Evolutionary conservation across 495 filamentous ascomycete genomes (phyloP).

Genomic region (Penicillium malachiteum): DNA sequence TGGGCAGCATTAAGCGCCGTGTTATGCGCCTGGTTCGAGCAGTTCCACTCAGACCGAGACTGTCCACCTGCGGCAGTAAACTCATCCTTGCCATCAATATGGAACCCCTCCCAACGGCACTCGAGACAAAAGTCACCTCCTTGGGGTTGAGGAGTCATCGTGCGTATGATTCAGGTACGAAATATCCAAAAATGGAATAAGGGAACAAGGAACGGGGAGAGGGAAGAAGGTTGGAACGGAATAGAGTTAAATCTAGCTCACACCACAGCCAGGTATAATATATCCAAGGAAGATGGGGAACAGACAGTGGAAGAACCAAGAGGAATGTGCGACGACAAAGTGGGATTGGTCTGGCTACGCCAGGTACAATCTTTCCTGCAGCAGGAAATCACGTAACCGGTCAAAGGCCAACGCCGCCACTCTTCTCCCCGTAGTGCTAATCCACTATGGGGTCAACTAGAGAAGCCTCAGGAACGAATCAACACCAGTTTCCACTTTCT

Average conservation of each 20-base stretch:
- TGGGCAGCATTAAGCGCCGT: conserved; percentile 14
- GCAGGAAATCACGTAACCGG: conserved; percentile 11
- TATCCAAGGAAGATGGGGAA: not conserved
- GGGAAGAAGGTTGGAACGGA: not conserved
- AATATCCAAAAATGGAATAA: not conserved
- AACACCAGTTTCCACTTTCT: not conserved
- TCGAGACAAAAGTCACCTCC: conserved; percentile 43
- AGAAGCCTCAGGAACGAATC: not conserved
- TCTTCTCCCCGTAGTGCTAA: not conserved
- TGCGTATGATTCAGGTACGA: conserved; percentile 18
- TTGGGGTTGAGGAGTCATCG: conserved; percentile 38
- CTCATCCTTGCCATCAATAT: conserved; percentile 35
- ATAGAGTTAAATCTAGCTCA: not conserved
- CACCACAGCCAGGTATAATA: not conserved
- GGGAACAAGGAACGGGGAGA: not conserved
- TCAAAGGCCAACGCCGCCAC: not conserved
- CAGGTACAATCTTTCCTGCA: conserved; percentile 2
- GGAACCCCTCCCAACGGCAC: conserved; percentile 44
- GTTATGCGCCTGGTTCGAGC: conserved; percentile 31
- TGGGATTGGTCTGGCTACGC: conserved; percentile 3
- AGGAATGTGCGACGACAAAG: conserved; percentile 15
- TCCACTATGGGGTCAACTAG: not conserved
- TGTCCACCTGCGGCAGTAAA: conserved; percentile 18
- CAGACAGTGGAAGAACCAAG: conserved; percentile 1
- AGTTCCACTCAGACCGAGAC: conserved; percentile 32